Evolutionary conservation across 805 yeast species (phyloP).

Genomic region (Yamadazyma takamatsuzukensis): DNA sequence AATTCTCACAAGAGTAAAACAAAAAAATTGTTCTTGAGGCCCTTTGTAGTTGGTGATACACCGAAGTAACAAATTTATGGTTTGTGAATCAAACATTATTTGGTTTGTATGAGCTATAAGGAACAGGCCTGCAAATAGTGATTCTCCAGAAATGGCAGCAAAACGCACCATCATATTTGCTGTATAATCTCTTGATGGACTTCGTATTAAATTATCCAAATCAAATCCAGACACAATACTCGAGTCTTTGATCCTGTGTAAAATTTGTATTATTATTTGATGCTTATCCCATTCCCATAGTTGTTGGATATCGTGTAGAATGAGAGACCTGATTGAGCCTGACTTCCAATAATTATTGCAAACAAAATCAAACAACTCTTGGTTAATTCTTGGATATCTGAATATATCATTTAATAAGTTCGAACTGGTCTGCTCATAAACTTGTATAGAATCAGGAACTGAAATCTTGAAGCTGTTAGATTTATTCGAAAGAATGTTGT

Average conservation of each 20-base stretch:
- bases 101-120: conserved; percentile 8
- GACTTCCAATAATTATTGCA: conserved; percentile 14
- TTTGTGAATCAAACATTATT: conserved; percentile 1
- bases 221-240: too few species aligned
- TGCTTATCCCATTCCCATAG: conserved; percentile 9
- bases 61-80: conserved; percentile 7
- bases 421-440: conserved; percentile 9
- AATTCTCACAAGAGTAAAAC: conserved; percentile 11
- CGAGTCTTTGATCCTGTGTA: conserved; percentile 4
- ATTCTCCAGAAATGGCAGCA: conserved; percentile 19
- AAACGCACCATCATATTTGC: conserved; percentile 14
- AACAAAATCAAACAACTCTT: conserved; percentile 16
- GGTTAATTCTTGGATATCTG: conserved; percentile 14
- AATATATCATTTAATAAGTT: conserved; percentile 20
- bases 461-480: conserved; percentile 11
- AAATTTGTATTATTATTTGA: conserved; percentile 6
- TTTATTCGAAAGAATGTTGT: conserved; percentile 7
- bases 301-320: conserved; percentile 16
- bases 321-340: conserved; percentile 15
- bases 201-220: too few species aligned
- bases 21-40: conserved; percentile 8
- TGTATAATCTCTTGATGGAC: not conserved
- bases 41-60: conserved; percentile 11
- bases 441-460: conserved; percentile 13
- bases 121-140: conserved; percentile 19